These are phyloP conservation scores for Glebionis coronaria DNA, from an alignment of 129 eudicot species.

Conservation along the genomic window DNA sequence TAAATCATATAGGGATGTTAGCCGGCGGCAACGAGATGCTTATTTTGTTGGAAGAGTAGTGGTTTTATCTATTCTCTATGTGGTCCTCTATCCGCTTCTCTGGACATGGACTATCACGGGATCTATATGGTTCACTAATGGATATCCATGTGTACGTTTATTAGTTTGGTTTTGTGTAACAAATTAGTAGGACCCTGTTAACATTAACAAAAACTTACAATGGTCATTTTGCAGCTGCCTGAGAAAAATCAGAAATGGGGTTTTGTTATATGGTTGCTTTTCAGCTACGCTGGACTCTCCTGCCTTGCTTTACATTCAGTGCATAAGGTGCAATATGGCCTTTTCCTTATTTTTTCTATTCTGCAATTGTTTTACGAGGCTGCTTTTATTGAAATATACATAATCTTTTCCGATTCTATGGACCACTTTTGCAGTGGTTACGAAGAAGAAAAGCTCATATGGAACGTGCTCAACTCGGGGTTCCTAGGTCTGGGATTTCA, in stretches of 20 bases:
- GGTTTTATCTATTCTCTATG: conserved; percentile 60
- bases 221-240: conserved; percentile 65
- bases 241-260: conserved; percentile 99
- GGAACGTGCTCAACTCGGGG: conserved; percentile 86
- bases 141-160: conserved; percentile 70
- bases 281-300: conserved; percentile 88
- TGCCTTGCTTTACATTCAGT: conserved; percentile 69
- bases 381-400: not conserved
- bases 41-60: conserved; percentile 84
- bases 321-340: conserved; percentile 57
- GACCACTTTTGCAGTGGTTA: conserved; percentile 65
- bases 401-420: not conserved
- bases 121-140: conserved; percentile 73
- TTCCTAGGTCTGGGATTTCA: conserved; percentile 58
- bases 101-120: conserved; percentile 80
- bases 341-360: not conserved
- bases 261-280: conserved; percentile 92
- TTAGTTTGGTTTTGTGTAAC: conserved; percentile 1
- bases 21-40: conserved; percentile 80
- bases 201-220: conserved; percentile 9
- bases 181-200: not conserved
- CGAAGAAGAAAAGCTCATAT: conserved; percentile 82
- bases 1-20: conserved; percentile 62
- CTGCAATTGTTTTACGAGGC: not conserved
- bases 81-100: conserved; percentile 80